These are phyloP conservation scores for Stereocaulon alpinum DNA, from an alignment of 495 filamentous ascomycete genomes.

Conservation along the genomic window DNA sequence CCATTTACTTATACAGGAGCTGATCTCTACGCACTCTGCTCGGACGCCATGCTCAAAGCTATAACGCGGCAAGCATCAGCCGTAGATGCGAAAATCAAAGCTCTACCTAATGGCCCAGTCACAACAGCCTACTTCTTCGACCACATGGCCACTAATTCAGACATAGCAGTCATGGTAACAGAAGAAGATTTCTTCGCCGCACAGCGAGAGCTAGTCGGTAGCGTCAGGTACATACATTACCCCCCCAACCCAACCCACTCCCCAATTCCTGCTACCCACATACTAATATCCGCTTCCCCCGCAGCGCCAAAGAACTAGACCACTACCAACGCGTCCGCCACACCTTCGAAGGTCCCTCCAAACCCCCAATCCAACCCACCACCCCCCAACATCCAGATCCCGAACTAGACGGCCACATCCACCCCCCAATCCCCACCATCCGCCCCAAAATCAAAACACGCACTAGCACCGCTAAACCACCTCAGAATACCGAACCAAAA, in stretches of 20 bases:
- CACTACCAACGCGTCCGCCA: conserved; percentile 82
- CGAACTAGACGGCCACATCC: not conserved
- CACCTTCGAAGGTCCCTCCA: conserved; percentile 52
- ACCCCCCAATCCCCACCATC: not conserved
- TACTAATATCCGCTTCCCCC: conserved; percentile 15
- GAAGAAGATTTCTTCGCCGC: conserved; percentile 80
- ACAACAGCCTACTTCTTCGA: conserved; percentile 92
- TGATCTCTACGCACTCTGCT: conserved; percentile 92
- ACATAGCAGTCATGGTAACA: conserved; percentile 74
- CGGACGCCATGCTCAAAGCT: conserved; percentile 96
- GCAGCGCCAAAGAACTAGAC: conserved; percentile 76
- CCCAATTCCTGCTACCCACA: conserved; percentile 5
- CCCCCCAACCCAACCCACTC: too few relatives aligned
- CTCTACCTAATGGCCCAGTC: conserved; percentile 45
- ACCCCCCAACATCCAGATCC: not conserved
- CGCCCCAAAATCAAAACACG: conserved; percentile 5
- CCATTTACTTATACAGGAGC: conserved; percentile 97
- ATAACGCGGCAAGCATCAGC: conserved; percentile 79
- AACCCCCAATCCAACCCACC: not conserved
- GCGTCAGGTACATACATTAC: conserved; percentile 75
- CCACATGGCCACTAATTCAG: conserved; percentile 70
- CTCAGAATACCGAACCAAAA: conserved; percentile 3
- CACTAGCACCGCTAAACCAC: conserved; percentile 6
- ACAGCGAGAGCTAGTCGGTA: conserved; percentile 75
- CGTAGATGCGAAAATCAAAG: conserved; percentile 75